Conservation (phyloP, 306 rosid species). For the Vigna nakashimae region DNA sequence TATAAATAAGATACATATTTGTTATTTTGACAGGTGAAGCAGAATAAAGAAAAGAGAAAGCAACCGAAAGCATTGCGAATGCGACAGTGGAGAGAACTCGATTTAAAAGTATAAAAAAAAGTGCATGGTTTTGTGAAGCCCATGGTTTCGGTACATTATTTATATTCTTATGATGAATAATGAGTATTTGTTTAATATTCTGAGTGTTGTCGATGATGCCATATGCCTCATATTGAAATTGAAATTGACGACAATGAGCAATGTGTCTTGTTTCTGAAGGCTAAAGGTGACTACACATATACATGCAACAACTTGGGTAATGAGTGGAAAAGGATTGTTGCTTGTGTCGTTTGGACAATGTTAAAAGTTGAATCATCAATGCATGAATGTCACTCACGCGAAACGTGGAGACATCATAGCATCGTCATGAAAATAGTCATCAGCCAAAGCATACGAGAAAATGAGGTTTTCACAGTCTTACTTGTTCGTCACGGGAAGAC, state of each 20-base stretch:
- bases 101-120: constrained; percentile 22
- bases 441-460: neutral
- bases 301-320: neutral
- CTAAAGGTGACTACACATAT: constrained; percentile 5
- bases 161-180: neutral
- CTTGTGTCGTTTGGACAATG: constrained; percentile 1
- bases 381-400: neutral
- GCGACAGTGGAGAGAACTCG: neutral
- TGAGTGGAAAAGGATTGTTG: constrained; percentile 6
- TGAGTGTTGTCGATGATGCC: constrained; percentile 26
- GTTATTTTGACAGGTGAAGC: neutral
- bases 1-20: too few relatives aligned
- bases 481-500: constrained; percentile 12
- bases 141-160: constrained; percentile 37
- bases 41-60: neutral
- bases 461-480: neutral
- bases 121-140: constrained; percentile 42
- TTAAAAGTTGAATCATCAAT: neutral
- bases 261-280: neutral
- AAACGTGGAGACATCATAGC: neutral
- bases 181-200: neutral
- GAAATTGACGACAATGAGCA: constrained; percentile 34
- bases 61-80: neutral
- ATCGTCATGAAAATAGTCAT: too few relatives aligned
- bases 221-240: constrained; percentile 18